phyloP scores from a whole-genome alignment of 352 stramenopile genomes.

The Phytopythium helicoides region DNA sequence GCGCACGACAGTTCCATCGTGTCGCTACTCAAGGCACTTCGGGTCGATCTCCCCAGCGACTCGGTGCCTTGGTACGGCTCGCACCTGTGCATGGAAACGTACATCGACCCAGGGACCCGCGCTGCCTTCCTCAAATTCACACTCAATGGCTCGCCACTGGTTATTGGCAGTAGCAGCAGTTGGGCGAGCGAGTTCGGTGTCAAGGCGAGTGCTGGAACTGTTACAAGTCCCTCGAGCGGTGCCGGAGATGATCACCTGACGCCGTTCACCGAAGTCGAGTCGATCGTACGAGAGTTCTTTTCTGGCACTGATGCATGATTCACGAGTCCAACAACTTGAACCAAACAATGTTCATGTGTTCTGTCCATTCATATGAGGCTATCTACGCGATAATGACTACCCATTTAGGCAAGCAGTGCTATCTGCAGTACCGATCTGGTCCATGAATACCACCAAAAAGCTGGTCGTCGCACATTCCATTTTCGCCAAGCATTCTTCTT shows the following conservation, averaged over 20 bases:
- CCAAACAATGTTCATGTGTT: no score
- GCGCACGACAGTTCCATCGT: slow-evolving; percentile 28
- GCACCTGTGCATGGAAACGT: slow-evolving; percentile 11
- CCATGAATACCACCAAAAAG: no score
- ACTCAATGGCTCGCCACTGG: slow-evolving; percentile 5
- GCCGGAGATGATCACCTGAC: slow-evolving; percentile 28
- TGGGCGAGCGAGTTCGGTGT: background rate
- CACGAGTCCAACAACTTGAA: no score
- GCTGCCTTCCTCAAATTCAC: slow-evolving; percentile 6
- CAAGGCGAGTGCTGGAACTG: background rate
- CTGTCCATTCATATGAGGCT: no score
- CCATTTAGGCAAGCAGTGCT: no score
- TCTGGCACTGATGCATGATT: slow-evolving; percentile 4
- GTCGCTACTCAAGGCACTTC: slow-evolving; percentile 17
- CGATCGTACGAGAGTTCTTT: slow-evolving; percentile 31
- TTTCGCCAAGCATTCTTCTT: no score
- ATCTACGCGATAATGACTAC: no score
- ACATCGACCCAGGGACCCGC: slow-evolving; percentile 5
- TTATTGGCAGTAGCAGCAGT: slow-evolving; percentile 4
- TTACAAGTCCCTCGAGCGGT: background rate
- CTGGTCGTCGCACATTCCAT: no score
- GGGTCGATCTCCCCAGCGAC: slow-evolving; percentile 12
- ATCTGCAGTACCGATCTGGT: no score
- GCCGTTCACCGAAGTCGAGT: slow-evolving; percentile 44
- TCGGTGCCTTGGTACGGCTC: slow-evolving; percentile 12